Percentiles rank a stretch among this genome's conserved stretches.
Conservation (phyloP, 768 basidiomycete species). For the Sarcodon aspratus region DNA sequence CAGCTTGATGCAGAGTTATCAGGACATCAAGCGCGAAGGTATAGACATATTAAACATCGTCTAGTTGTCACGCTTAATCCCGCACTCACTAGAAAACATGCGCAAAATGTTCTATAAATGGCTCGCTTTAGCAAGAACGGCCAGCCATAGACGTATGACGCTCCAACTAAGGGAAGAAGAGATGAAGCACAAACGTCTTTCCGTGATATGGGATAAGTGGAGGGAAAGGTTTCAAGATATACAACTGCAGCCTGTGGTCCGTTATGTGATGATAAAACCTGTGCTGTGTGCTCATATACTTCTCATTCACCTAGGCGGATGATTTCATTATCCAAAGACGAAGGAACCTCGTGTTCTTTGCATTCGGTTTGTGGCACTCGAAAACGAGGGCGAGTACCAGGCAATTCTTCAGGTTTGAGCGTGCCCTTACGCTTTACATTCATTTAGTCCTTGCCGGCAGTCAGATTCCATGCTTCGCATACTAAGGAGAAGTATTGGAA, state of each 20-base stretch:
- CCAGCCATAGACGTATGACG: conserved; percentile 46
- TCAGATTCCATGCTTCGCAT: conserved; percentile 58
- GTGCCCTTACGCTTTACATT: not conserved
- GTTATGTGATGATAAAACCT: conserved; percentile 9
- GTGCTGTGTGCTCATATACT: conserved; percentile 3
- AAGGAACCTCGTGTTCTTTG: conserved; percentile 49
- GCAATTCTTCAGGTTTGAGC: not conserved
- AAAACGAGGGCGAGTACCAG: conserved; percentile 48
- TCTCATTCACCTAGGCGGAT: conserved; percentile 34
- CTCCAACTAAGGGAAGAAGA: conserved; percentile 55
- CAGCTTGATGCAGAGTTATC: conserved; percentile 77
- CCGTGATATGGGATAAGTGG: conserved; percentile 71
- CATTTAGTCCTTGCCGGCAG: conserved; percentile 61
- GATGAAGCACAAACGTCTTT: conserved; percentile 37
- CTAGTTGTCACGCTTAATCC: not conserved
- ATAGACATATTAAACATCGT: conserved; percentile 4
- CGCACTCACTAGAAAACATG: conserved; percentile 38
- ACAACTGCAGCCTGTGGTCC: conserved; percentile 52
- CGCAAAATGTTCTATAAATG: conserved; percentile 63
- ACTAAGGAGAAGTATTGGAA: conserved; percentile 52
- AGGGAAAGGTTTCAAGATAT: conserved; percentile 58
- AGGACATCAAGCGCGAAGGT: conserved; percentile 75
- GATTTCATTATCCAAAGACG: conserved; percentile 46
- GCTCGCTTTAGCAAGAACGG: conserved; percentile 46
- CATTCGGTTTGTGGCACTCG: conserved; percentile 65